Percentiles rank a stretch among this genome's conserved stretches.
Conservation (phyloP, 768 basidiomycete genomes). For the Phlegmacium glaucopus region DNA sequence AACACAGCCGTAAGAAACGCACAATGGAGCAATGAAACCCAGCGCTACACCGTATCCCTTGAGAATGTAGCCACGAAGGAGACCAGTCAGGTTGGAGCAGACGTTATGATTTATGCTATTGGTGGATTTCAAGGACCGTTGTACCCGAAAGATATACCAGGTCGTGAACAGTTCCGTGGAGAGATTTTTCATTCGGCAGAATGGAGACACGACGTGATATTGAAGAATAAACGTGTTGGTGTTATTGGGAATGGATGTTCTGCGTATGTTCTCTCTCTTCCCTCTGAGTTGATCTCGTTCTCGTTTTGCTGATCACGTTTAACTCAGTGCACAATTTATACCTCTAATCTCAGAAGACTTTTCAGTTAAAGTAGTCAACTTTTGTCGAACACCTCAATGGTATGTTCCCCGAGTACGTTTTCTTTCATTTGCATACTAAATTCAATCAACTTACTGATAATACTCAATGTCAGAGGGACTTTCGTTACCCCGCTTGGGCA, state of each 20-base stretch:
- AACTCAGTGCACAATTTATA: conserved; percentile 54
- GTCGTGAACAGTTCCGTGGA: conserved; percentile 46
- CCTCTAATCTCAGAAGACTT: conserved; percentile 49
- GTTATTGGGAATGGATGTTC: conserved; percentile 66
- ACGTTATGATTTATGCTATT: conserved; percentile 47
- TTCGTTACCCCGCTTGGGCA: conserved; percentile 36
- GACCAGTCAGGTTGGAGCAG: conserved; percentile 32
- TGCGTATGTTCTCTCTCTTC: conserved; percentile 35
- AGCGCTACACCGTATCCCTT: conserved; percentile 40
- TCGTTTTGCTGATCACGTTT: conserved; percentile 4
- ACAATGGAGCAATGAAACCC: conserved; percentile 41
- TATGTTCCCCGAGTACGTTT: conserved; percentile 45
- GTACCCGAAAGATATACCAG: conserved; percentile 41
- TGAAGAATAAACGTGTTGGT: conserved; percentile 52
- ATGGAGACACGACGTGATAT: conserved; percentile 51
- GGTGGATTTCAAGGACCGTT: conserved; percentile 47
- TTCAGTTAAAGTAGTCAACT: conserved; percentile 50
- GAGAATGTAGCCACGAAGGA: conserved; percentile 34
- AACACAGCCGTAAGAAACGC: conserved; percentile 37
- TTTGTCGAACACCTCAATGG: conserved; percentile 61
- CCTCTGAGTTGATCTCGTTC: no score
- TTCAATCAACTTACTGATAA: not conserved
- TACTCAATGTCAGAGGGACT: conserved; percentile 29
- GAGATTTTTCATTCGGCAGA: conserved; percentile 50
- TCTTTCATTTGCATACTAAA: not conserved